Conservation (phyloP, 2,329 filamentous ascomycete species). For the Diaporthe aspalathi region DNA sequence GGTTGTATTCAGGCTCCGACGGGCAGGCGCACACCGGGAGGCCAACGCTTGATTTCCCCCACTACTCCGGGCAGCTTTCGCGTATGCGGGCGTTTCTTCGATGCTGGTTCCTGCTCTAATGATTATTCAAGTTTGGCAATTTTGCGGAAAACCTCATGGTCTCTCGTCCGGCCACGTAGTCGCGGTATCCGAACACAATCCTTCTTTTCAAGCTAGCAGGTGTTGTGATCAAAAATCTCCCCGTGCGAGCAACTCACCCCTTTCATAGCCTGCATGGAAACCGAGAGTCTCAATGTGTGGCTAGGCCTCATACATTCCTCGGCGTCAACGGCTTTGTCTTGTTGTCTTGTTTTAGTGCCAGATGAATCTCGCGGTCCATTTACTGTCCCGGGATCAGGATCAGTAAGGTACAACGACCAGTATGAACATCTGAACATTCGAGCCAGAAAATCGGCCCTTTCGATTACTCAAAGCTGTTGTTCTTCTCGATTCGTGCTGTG, state of each 20-base stretch:
- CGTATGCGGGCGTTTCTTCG: not conserved
- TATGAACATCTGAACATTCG: not conserved
- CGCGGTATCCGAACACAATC: not conserved
- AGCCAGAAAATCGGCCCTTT: not conserved
- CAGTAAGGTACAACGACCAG: not conserved
- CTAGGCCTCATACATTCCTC: too few relatives aligned
- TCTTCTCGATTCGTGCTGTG: constrained; percentile 1
- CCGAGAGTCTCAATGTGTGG: not conserved
- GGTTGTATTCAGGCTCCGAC: not conserved
- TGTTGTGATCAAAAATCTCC: not conserved
- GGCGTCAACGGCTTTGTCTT: not conserved
- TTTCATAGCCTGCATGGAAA: not conserved
- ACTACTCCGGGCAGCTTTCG: not conserved
- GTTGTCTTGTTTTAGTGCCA: not conserved
- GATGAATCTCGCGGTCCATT: not conserved
- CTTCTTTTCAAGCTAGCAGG: not conserved
- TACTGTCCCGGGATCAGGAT: not conserved
- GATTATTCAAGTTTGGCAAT: not conserved
- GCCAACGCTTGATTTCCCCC: not conserved
- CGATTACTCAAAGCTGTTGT: not conserved
- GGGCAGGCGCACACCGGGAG: not conserved
- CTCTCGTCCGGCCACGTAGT: too few relatives aligned
- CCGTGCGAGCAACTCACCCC: not conserved
- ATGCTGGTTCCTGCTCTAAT: not conserved
- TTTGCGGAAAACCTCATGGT: too few relatives aligned